A percentile compares a stretch with the other conserved stretches of the same genome.
Conservation (phyloP, 805 yeast species). For the Komagataella pseudopastoris region DNA sequence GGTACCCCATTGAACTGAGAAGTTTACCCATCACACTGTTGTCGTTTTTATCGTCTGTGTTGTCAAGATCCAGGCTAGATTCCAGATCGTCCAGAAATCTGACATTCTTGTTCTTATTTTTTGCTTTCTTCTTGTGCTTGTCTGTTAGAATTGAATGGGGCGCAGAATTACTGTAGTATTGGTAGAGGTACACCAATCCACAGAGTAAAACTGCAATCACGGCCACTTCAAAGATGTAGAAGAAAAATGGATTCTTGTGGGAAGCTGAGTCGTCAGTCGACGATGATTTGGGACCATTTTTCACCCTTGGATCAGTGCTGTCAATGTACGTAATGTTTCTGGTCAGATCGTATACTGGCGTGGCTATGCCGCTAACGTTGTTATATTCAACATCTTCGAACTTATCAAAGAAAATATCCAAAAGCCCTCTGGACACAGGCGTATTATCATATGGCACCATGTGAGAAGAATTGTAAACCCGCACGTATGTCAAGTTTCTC, state of each 20-base stretch:
- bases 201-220: conserved; percentile 10
- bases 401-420: conserved; percentile 34
- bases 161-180: conserved; percentile 6
- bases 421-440: conserved; percentile 51
- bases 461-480: conserved; percentile 69
- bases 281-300: neutral
- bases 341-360: conserved; percentile 14
- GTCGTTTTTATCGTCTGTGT: neutral
- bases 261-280: conserved; percentile 1
- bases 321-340: conserved; percentile 5
- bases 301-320: conserved; percentile 1
- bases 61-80: neutral
- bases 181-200: conserved; percentile 13
- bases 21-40: neutral
- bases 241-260: conserved; percentile 3
- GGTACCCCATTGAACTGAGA: neutral
- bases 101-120: conserved; percentile 17
- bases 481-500: conserved; percentile 64
- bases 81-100: conserved; percentile 18
- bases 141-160: conserved; percentile 8
- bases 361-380: conserved; percentile 8
- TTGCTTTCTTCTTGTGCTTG: neutral
- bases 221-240: conserved; percentile 12
- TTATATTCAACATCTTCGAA: conserved; percentile 12
- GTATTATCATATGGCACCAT: conserved; percentile 89